A percentile compares a stretch with the other conserved stretches of the same genome.
These are phyloP conservation scores for Pleurotus platypus DNA, from an alignment of 768 basidiomycete species.

Conservation along the genomic window DNA sequence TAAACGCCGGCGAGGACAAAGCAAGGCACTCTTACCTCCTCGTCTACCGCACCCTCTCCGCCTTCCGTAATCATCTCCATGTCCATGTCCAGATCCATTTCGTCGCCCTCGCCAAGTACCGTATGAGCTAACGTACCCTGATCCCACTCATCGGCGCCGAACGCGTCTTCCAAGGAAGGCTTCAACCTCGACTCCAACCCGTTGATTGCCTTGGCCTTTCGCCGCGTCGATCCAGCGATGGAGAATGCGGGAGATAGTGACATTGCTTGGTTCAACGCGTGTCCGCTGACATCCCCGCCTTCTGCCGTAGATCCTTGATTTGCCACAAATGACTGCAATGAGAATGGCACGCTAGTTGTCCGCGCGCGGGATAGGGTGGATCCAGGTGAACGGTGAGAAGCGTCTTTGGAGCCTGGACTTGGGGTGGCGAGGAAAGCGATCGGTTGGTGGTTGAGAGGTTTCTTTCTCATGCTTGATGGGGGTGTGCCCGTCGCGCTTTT, in stretches of 20 bases:
- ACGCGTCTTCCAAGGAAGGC: constrained; percentile 6
- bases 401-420: constrained; percentile 1
- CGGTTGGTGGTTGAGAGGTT: neutral
- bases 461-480: constrained; percentile 1
- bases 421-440: neutral
- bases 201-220: neutral
- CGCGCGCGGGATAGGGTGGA: neutral
- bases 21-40: constrained; percentile 45
- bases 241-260: neutral
- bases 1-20: constrained; percentile 8
- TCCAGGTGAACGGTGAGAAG: neutral
- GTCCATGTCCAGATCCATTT: constrained; percentile 51
- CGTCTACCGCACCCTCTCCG: constrained; percentile 59
- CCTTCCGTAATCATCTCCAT: constrained; percentile 72
- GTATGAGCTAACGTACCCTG: constrained; percentile 26
- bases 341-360: constrained; percentile 2
- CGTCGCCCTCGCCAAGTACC: constrained; percentile 41
- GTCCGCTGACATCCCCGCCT: neutral
- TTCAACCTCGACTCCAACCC: neutral
- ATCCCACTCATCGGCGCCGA: constrained; percentile 19
- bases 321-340: neutral
- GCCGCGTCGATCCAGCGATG: neutral
- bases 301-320: neutral
- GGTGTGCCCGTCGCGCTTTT: neutral
- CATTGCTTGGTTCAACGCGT: neutral